Evolutionary conservation across 208 protist genomes (phyloP), one percentile per base, ranked within the genome.

Genomic region (Wallacemonas rigidus): DNA sequence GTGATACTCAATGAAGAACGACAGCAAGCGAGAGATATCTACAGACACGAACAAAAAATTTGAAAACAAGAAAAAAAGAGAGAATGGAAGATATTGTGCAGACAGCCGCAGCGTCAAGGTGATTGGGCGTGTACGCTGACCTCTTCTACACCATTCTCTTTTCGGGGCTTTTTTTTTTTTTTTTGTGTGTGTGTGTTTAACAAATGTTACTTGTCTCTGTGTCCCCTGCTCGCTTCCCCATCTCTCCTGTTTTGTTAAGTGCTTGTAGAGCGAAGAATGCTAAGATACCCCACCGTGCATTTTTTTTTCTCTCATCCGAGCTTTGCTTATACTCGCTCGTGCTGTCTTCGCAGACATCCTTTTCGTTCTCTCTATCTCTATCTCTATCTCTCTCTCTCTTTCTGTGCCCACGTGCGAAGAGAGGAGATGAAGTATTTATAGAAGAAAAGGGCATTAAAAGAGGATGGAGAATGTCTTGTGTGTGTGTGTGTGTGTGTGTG

Each of bases 181-280:
- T 61, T 35, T 39, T 12, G 41, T 3, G n/a, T 54, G 8, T 4
- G 38, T 39, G 39, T 44, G 57, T 58, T 58, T 35, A 0, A 26
- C 0, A 26, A 26, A 36, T 63, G 9, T 63, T 4, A 7, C 36
- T 38, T 63, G 6, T 11, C 57, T 11, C 38, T 45, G 36, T 45
- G 36, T 38, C 57, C 56, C 6, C 26, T 41, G 5, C 57, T 63
- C 39, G 8, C n/a, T 26, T 12, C 2, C 1, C 11, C 6, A 63
- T 60, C 47, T 41, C 62, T 73, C 45, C 39, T 73, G 15, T 44
- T 64, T 65, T 73, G 6, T 64, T 67, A 5, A 17, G 56, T 62
- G 56, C 17, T 43, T 62, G 56, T 62, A 62, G 56, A 62, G 38
- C 56, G 14, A 62, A 44, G 56, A 62, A 62, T 43, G 15, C 53